These are phyloP conservation scores for Heterobasidion parviporum DNA, from an alignment of 1,284 basidiomycete genomes.

Conservation along the genomic window DNA sequence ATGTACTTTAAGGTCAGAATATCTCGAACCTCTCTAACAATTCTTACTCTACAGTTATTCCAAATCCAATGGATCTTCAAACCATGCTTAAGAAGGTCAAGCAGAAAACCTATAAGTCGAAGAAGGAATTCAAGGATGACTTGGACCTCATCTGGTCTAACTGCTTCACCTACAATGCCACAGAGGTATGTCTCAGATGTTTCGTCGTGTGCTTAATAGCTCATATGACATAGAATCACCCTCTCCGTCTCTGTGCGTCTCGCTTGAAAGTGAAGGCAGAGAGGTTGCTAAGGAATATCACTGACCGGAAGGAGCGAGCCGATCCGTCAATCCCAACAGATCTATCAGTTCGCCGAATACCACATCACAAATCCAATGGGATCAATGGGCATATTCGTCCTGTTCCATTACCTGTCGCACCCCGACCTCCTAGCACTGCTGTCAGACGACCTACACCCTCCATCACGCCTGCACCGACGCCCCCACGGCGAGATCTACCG, in stretches of 20 bases:
- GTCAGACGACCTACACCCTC: conserved; percentile 14
- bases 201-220: neutral
- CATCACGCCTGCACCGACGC: conserved; percentile 17
- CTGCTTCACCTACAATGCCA: conserved; percentile 87
- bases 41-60: conserved; percentile 55
- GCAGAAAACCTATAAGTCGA: conserved; percentile 84
- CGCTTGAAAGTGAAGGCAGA: conserved; percentile 77
- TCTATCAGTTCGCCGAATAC: conserved; percentile 21
- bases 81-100: conserved; percentile 93
- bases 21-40: neutral
- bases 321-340: conserved; percentile 53
- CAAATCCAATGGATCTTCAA: conserved; percentile 89
- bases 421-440: conserved; percentile 12
- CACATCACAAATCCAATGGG: conserved; percentile 22
- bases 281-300: conserved; percentile 78
- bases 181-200: conserved; percentile 51
- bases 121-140: conserved; percentile 89
- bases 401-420: conserved; percentile 13
- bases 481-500: conserved; percentile 27
- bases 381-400: conserved; percentile 20
- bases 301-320: conserved; percentile 75
- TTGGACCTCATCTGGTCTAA: conserved; percentile 97
- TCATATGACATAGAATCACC: conserved; percentile 47
- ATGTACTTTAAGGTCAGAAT: neutral
- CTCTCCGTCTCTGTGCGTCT: conserved; percentile 70